These are phyloP conservation scores for Abrus precatorius DNA, from an alignment of 306 rosid genomes.

Conservation along the genomic window DNA sequence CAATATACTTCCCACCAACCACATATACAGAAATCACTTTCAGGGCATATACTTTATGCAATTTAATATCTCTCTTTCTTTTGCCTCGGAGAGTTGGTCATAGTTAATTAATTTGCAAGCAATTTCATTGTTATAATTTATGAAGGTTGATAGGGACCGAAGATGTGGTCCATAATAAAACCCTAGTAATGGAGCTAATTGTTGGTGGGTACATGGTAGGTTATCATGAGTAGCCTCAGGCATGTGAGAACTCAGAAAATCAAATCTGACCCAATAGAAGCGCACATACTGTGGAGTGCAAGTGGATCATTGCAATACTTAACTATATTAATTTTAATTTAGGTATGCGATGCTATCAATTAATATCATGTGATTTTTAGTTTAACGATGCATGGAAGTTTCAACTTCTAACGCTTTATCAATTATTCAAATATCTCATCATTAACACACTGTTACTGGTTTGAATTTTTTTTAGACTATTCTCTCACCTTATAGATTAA, in stretches of 20 bases:
- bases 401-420: not conserved
- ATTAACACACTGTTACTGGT: not conserved
- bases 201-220: constrained; percentile 15
- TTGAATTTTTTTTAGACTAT: not conserved
- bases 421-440: constrained; percentile 6
- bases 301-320: constrained; percentile 25
- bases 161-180: constrained; percentile 40
- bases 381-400: not conserved
- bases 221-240: not conserved
- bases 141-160: constrained; percentile 27
- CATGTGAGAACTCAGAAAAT: not conserved
- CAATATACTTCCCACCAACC: constrained; percentile 18
- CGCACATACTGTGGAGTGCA: not conserved
- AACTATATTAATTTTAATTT: not conserved
- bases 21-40: constrained; percentile 10
- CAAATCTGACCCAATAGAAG: constrained; percentile 16
- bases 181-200: constrained; percentile 8
- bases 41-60: not conserved
- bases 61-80: constrained; percentile 32
- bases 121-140: constrained; percentile 11
- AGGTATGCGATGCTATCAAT: constrained; percentile 3
- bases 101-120: constrained; percentile 38
- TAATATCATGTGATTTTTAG: constrained; percentile 2
- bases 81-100: constrained; percentile 30
- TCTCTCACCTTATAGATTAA: not conserved